A percentile compares a stretch with the other conserved stretches of the same genome.
Evolutionary conservation across 2,329 filamentous ascomycete genomes (phyloP).

Genomic region (Phaeophleospora eucalypticola): DNA sequence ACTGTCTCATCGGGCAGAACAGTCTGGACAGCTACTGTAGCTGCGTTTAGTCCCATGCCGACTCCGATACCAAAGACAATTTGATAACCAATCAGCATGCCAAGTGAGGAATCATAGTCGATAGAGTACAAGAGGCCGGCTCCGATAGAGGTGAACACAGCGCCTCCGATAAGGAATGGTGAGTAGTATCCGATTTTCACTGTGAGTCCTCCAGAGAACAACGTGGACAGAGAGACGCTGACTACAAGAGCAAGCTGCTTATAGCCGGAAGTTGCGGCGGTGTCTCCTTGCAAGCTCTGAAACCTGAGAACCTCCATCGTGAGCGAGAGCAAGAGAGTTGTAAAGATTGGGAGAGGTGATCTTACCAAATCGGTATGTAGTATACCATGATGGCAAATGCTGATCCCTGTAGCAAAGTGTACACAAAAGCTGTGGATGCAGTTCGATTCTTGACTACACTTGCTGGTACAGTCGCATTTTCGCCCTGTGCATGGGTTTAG

Average conservation of each 20-base stretch:
- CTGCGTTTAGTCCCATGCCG: conserved; percentile 42
- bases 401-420: no score
- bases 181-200: conserved; percentile 47
- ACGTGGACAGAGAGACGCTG: conserved; percentile 39
- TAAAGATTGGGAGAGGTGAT: no score
- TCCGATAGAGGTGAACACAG: conserved; percentile 42
- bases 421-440: no score
- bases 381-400: no score
- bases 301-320: no score
- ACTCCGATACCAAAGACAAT: conserved; percentile 42
- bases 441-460: conserved; percentile 42
- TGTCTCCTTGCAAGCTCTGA: conserved; percentile 46
- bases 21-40: conserved; percentile 40
- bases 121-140: conserved; percentile 44
- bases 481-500: no score
- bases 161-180: conserved; percentile 42
- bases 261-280: conserved; percentile 44
- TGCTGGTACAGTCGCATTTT: conserved; percentile 40
- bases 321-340: no score
- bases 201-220: conserved; percentile 38
- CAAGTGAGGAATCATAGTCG: conserved; percentile 33
- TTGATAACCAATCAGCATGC: conserved; percentile 49
- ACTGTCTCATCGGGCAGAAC: conserved; percentile 36
- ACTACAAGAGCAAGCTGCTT: conserved; percentile 41
- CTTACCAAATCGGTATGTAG: conserved; percentile 39